Evolutionary conservation across 306 rosid species (phyloP).

Genomic region (Coriaria nepalensis): DNA sequence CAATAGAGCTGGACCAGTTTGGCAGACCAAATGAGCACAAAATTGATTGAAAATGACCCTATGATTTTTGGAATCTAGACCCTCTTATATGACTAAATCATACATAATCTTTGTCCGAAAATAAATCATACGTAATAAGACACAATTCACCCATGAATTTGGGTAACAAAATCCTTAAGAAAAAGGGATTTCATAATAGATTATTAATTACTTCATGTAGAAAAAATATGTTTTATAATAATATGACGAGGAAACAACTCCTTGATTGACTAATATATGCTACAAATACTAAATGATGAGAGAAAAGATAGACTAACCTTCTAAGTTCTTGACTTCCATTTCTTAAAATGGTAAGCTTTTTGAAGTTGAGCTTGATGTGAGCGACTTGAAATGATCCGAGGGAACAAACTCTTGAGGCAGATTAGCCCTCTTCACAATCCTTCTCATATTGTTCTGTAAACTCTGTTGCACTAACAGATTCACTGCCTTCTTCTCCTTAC

Average conservation of each 20-base stretch:
- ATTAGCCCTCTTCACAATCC: slow-evolving; percentile 86
- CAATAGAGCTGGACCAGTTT: slow-evolving; percentile 13
- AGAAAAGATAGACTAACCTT: slow-evolving; percentile 35
- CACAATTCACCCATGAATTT: too few relatives aligned
- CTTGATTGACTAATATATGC: slow-evolving; percentile 16
- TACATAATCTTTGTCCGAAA: too few relatives aligned
- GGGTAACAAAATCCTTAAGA: too few relatives aligned
- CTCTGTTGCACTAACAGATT: slow-evolving; percentile 86
- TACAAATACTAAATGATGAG: slow-evolving; percentile 20
- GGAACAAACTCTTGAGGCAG: slow-evolving; percentile 82
- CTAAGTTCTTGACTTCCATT: slow-evolving; percentile 12
- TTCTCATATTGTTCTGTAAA: slow-evolving; percentile 81
- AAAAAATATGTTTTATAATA: too few relatives aligned
- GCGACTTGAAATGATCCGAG: slow-evolving; percentile 51
- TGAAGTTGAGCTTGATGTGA: slow-evolving; percentile 71
- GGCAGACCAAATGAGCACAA: slow-evolving; percentile 23
- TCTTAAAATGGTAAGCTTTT: slow-evolving; percentile 87
- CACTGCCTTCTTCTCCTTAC: slow-evolving; percentile 92
- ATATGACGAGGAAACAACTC: slow-evolving; percentile 10
- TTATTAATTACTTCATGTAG: too few relatives aligned
- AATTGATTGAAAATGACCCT: too few relatives aligned
- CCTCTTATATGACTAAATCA: too few relatives aligned
- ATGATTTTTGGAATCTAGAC: too few relatives aligned
- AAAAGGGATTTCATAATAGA: too few relatives aligned
- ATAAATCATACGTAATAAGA: too few relatives aligned